Base-by-base conservation (phyloP, 2,329 filamentous ascomycete genomes). In the Aureobasidium sp. region DNA sequence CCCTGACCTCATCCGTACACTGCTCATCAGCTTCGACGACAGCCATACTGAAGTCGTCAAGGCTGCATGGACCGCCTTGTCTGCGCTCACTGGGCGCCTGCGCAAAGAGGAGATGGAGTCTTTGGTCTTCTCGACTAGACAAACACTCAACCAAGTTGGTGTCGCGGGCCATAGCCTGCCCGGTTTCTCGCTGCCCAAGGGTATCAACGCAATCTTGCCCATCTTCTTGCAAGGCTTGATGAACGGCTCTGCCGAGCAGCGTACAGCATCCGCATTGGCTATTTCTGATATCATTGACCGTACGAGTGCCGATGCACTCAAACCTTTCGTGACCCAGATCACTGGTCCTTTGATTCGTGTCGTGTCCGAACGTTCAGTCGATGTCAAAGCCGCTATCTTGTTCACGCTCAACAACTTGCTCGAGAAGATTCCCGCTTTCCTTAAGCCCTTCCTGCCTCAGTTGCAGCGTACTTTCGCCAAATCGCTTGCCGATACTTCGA, bases 81-180 rank as follows among this genome's bases (percentile, higher is more conserved):
- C 75, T 61, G 87, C 88, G 55, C 85, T 98, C 61, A 96, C 90
- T 40, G 90, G 90, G 68, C 85, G 83, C 62, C 79, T 98, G 57
- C 85, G 85, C 66, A 98, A 98, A 70, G 94, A 98, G 66, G 91
- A 97, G 71, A 97, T 98, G 93, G 94, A 98, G 66, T 83, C 86
- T 0, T 78, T 98, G 40, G 90, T 95, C 16, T 75, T 82, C 51
- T 93, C 91, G 0, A 95, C 91, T 2, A 79, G 91, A 55, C 87
- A 94, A 68, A 85, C 88, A 1, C 77, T 98, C 52, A 84, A 88
- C 60, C 88, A 91, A 63, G 87, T 97, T 41, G 93, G 94, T 61
- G 88, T 95, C 39, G 75, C 90, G 37, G 93, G 93, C 24, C 79
- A 84, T 35, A 85, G 90, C 63, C 76, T 98, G 41, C 82, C 90